Evolutionary conservation across 345 rosid genomes (phyloP).

Genomic region (Anacardium occidentale): DNA sequence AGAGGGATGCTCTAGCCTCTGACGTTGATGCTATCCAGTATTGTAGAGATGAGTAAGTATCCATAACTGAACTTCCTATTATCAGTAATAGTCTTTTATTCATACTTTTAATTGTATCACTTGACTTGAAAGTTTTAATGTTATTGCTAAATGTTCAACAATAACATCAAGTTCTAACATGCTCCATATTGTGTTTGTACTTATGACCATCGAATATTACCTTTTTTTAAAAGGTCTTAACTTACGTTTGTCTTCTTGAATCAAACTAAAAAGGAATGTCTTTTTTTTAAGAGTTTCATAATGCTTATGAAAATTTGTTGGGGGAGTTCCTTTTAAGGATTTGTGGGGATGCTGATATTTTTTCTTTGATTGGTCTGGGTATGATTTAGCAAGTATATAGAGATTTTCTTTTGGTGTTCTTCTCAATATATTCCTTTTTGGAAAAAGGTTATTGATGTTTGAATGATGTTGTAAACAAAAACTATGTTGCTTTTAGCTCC

Average conservation of each 20-base stretch:
- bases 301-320: neutral
- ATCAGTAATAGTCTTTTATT: conserved; percentile 3
- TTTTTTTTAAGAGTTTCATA: neutral
- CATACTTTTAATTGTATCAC: conserved; percentile 1
- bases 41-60: conserved; percentile 73
- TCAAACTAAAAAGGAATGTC: neutral
- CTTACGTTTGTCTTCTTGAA: neutral
- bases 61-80: conserved; percentile 11
- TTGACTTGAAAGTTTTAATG: too few species aligned
- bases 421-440: neutral
- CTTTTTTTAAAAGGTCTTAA: neutral
- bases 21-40: conserved; percentile 83
- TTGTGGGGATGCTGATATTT: neutral
- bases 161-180: neutral
- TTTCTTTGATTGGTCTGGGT: neutral
- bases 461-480: conserved; percentile 12
- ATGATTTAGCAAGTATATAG: neutral
- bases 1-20: conserved; percentile 84
- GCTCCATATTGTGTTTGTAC: conserved; percentile 2
- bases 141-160: too few species aligned
- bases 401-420: neutral
- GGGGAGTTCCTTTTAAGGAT: neutral
- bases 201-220: too few species aligned
- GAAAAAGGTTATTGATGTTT: neutral
- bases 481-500: conserved; percentile 36